phyloP scores from a whole-genome alignment of 2,329 filamentous ascomycete species.

The Aspergillus sp. region DNA sequence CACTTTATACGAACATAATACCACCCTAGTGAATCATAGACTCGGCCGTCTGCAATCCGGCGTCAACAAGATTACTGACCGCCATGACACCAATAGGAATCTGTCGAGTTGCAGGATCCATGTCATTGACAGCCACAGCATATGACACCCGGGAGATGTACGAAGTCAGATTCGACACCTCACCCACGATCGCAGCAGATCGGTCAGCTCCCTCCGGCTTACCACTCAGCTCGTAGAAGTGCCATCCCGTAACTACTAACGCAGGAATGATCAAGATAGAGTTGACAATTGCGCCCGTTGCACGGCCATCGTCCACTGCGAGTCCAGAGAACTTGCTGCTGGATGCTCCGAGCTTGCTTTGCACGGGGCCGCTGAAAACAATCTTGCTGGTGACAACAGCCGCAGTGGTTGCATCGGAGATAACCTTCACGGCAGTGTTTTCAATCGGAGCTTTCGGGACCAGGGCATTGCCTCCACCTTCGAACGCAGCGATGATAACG shows the following conservation, averaged over 20 bases:
- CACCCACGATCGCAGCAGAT: slow-evolving; percentile 10
- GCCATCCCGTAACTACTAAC: not conserved
- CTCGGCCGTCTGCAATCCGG: slow-evolving; percentile 6
- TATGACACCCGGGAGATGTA: slow-evolving; percentile 1
- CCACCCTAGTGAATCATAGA: not conserved
- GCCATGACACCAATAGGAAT: slow-evolving; percentile 2
- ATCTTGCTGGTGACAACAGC: not conserved
- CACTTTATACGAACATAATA: no score
- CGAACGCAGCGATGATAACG: not conserved
- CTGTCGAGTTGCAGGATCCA: not conserved
- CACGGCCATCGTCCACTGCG: not conserved
- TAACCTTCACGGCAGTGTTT: not conserved
- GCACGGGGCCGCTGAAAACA: not conserved
- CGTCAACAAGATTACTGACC: not conserved
- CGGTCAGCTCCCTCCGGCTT: not conserved
- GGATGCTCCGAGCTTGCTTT: not conserved
- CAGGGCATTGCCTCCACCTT: not conserved
- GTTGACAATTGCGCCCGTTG: not conserved
- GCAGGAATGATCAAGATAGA: not conserved
- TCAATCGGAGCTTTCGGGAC: not conserved
- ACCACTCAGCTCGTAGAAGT: slow-evolving; percentile 7
- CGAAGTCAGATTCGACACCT: slow-evolving; percentile 3
- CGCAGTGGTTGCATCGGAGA: not conserved
- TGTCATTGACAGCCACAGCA: slow-evolving; percentile 8
- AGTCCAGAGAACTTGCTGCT: not conserved